A percentile compares a stretch with the other conserved stretches of the same genome.
phyloP scores from a whole-genome alignment of 495 filamentous ascomycete species.

The Penicillium diatomitis region DNA sequence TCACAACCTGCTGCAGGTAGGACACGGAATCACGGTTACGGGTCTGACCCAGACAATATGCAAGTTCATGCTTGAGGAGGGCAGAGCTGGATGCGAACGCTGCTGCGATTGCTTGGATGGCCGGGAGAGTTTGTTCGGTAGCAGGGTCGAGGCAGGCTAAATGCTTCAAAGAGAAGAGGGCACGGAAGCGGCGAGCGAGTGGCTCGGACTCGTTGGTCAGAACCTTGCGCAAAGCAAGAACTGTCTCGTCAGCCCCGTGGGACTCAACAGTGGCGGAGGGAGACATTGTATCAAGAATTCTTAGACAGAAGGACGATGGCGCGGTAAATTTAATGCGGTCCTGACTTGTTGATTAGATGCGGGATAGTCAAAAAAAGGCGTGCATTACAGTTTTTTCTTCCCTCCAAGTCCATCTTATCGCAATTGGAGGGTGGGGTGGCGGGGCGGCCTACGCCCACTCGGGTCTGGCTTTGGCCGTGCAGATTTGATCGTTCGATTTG shows the following conservation, averaged over 20 bases:
- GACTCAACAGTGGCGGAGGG: constrained; percentile 14
- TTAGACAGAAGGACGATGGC: neutral
- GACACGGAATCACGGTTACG: constrained; percentile 64
- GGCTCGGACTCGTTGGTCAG: constrained; percentile 70
- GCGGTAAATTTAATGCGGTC: too few species aligned
- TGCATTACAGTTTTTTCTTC: constrained; percentile 12
- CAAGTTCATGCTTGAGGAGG: constrained; percentile 87
- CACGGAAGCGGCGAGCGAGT: constrained; percentile 86
- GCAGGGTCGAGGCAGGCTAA: constrained; percentile 62
- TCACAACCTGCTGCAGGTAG: constrained; percentile 65
- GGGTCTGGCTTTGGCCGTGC: constrained; percentile 10
- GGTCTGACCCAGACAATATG: constrained; percentile 94
- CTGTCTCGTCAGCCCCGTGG: constrained; percentile 19
- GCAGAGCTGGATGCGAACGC: constrained; percentile 77
- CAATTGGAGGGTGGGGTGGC: constrained; percentile 23
- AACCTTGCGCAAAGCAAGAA: constrained; percentile 60
- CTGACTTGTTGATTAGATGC: neutral
- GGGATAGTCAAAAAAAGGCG: constrained; percentile 3
- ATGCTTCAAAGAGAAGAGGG: constrained; percentile 95
- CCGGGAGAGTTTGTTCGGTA: constrained; percentile 53
- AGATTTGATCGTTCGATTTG: neutral
- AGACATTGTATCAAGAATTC: constrained; percentile 4
- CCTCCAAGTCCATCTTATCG: constrained; percentile 18
- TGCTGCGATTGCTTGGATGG: constrained; percentile 89
- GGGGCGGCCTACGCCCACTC: constrained; percentile 18